Base-by-base conservation (phyloP, 176 grass and related monocot species). In the Oryza meyeriana region DNA sequence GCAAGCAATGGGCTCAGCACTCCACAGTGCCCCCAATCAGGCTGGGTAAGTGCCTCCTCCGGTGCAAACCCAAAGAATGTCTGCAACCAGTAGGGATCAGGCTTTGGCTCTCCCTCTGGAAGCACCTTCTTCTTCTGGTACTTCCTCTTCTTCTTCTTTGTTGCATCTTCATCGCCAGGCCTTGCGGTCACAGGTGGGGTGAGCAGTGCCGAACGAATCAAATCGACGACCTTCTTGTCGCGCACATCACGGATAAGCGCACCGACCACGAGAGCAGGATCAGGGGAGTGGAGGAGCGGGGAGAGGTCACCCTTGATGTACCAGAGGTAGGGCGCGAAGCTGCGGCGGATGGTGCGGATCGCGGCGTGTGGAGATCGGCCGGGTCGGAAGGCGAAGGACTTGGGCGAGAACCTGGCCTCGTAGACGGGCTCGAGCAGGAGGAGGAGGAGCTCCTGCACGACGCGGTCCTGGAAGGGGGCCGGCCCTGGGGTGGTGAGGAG, bases 11-110 rank as follows among this genome's bases (percentile, higher is more conserved):
- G 86, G 45, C 90, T 95, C 41, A 98, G 69, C 32, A 88, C 88
- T 16, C 95, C 95, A 12, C 90, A 95, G 82, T 98, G 90, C 30
- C 90, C 95, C 95, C 95, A 95, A 84, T 95, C 90, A 35, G 88
- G 92, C 52, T 91, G 88, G 1, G 90, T 90, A 55, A 34, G 65
- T 3, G 95, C 95, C 85, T 98, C 95, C 83, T 91, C 92, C 0
- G 90, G 92, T 14, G 92, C 95, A 88, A 98, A 98, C n/a, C 90
- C 92, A 72, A 98, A 98, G 82, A 98, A 98, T 1, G 90, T 88
- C 47, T 93, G 86, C 31, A 98, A 67, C 95, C 95, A 98, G 70
- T 91, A 98, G 40, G 95, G 95, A 24, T 98, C 92, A 30, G 92
- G 95, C 81, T 98, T 98, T 0, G 95, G 95, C 68, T 98, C 95